phyloP scores from a whole-genome alignment of 2,329 filamentous ascomycete genomes.

The Diplodia scrobiculata region DNA sequence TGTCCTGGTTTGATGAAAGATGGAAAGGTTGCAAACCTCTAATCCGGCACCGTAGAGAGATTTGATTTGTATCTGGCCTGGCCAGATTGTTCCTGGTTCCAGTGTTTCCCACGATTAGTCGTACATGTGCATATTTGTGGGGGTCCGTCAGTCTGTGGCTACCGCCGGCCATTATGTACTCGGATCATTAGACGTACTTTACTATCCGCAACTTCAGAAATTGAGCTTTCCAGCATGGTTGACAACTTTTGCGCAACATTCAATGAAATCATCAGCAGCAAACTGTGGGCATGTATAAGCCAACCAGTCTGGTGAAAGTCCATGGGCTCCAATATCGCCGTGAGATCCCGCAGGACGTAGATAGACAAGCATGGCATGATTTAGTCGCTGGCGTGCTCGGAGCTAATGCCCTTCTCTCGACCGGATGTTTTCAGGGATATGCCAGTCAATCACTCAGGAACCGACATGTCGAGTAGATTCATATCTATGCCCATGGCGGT shows the following conservation, averaged over 20 bases:
- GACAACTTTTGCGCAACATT: background rate
- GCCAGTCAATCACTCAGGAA: conserved; percentile 11
- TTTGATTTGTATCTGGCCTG: background rate
- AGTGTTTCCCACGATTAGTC: background rate
- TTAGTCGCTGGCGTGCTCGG: background rate
- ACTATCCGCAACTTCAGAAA: background rate
- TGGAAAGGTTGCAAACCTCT: conserved; percentile 10
- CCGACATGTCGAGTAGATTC: background rate
- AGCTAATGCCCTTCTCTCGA: background rate
- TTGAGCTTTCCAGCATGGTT: background rate
- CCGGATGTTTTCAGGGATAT: background rate
- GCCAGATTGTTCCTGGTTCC: background rate
- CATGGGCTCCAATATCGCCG: background rate
- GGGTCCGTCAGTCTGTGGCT: background rate
- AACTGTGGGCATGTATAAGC: background rate
- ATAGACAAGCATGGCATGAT: background rate
- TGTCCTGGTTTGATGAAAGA: conserved; percentile 18
- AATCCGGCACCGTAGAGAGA: background rate
- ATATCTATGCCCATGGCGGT: background rate
- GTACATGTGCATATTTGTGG: background rate
- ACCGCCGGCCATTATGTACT: background rate
- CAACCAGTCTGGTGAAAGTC: background rate
- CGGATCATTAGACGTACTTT: too few species aligned
- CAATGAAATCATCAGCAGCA: background rate
- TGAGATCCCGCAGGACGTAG: background rate